Evolutionary conservation across 2,329 filamentous ascomycete species (phyloP), one percentile per base, ranked within the genome.

Genomic region (Thielaviopsis populi): DNA sequence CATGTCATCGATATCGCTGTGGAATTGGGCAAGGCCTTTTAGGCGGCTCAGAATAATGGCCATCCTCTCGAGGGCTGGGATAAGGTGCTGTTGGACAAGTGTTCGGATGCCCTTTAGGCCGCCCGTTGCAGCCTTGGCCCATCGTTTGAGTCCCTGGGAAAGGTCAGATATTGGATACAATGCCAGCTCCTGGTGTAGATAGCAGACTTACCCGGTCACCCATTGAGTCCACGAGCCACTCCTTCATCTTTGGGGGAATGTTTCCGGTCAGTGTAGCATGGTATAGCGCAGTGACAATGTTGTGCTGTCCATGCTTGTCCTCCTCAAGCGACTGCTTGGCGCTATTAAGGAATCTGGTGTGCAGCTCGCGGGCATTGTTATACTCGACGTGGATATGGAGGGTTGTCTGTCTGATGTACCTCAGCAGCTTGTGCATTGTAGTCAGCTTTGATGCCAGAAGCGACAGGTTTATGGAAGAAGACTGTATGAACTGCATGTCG

Each of bases 171-270:
- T 56, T 24, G 24, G 17, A 10, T 19, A 13, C 15, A n/a, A 37
- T 56, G 17, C 24, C 7, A n/a, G 17, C 53, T 56, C 37, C 10
- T 33, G 17, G 53, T 37, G 17, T 11, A 56, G 2, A 22, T 24
- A n/a, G 46, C 1, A 24, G 37, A 73, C 81, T 70, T 77, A 91
- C 89, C 67, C 89, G 79, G 71, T 95, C 89, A 7, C 84, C 83
- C 37, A 96, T 76, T 68, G 88, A 87, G 70, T 96, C 90, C 3
- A 91, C 83, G 1, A 99, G 79, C 87, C 95, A 99, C 71, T 96
- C 91, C 66, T 84, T 85, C 63, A 97, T 78, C 22, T 83, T 81
- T 10, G 83, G 81, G 62, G 87, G 84, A 30, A 88, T 90, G 70
- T 94, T 83, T 0, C 91, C 91, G 0, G 91, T 95, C 37, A 90